Conservation (phyloP, 805 yeast genomes). For the Brettanomyces sp. region DNA sequence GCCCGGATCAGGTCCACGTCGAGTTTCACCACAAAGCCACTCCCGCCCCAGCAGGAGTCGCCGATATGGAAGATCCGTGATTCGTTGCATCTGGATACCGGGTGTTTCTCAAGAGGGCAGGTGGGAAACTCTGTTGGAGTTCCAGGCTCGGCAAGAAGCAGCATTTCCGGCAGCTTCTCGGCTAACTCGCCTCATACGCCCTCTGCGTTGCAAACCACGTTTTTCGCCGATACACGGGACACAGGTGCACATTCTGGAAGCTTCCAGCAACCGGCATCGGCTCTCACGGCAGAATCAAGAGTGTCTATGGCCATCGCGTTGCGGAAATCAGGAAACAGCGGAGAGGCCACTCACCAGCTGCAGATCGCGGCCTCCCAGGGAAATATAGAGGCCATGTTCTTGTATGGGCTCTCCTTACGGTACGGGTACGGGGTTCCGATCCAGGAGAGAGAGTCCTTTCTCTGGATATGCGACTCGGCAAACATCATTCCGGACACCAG, state of each 20-base stretch:
- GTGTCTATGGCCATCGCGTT: conserved; percentile 37
- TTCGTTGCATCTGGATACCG: no score
- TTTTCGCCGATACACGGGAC: not conserved
- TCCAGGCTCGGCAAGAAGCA: no score
- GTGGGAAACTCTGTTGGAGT: no score
- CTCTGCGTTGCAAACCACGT: not conserved
- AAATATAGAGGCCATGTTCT: conserved; percentile 53
- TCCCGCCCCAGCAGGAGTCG: not conserved
- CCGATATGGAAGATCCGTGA: not conserved
- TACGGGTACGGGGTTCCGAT: conserved; percentile 60
- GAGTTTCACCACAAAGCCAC: conserved; percentile 1
- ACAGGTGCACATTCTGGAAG: not conserved
- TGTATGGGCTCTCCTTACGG: conserved; percentile 59
- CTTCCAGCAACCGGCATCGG: not conserved
- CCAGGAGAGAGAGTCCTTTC: conserved; percentile 43
- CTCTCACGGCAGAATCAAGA: conserved; percentile 22
- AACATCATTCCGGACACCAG: conserved; percentile 20
- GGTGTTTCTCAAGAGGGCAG: no score
- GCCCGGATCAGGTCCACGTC: not conserved
- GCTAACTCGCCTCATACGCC: not conserved
- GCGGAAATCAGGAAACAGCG: conserved; percentile 48
- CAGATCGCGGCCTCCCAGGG: conserved; percentile 58
- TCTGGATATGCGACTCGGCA: conserved; percentile 52
- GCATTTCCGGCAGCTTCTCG: no score
- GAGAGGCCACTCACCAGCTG: conserved; percentile 62